Base-by-base conservation (phyloP, 2,329 filamentous ascomycete species). In the Fusarium drepaniforme region DNA sequence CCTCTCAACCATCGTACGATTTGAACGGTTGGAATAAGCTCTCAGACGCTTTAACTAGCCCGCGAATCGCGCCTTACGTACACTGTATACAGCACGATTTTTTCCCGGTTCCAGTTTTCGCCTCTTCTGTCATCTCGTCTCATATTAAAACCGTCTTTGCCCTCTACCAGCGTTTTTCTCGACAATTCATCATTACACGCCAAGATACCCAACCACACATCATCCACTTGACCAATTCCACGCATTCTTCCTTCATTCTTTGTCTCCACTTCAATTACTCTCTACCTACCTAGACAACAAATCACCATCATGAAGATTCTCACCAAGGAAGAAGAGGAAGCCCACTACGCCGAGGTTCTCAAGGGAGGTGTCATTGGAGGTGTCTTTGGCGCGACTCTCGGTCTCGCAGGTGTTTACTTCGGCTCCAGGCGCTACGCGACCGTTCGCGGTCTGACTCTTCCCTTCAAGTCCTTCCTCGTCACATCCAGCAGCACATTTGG, bases 381-480 rank as follows among this genome's bases (percentile, higher is more conserved):
- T 74, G 62, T 88, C 8, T 78, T 91, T 42, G 96, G 96, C 73
- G 85, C 95, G 3, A 88, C 85, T 37, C 80, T 91, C 37, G 95
- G 96, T 74, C 76, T 90, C 8, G 87, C 87, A 21, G 94, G 35
- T 42, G 56, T 59, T 25, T 40, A 38, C 2, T 40, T 59, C 25
- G 56, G 33, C 11, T 40, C 56, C 11, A 42, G 8, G 11, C 56
- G 56, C 23, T 59, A 40, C 56, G 23, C 23, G 37, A 40, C 56
- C 23, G 21, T 59, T 8, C 56, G 56, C 23, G 35, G 35, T n/a
- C 56, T 59, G 0, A 59, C 56, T 3, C 23, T 98, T 0, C 96
- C 95, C 21, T 95, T 98, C 89, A 94, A 94, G 77, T 88, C 94
- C 65, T 98, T 98, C 90, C 90, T 98, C 72, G 90, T 96, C 74